Base-by-base conservation (phyloP, 1,284 basidiomycete species). In the Xerocomus nothofagi region DNA sequence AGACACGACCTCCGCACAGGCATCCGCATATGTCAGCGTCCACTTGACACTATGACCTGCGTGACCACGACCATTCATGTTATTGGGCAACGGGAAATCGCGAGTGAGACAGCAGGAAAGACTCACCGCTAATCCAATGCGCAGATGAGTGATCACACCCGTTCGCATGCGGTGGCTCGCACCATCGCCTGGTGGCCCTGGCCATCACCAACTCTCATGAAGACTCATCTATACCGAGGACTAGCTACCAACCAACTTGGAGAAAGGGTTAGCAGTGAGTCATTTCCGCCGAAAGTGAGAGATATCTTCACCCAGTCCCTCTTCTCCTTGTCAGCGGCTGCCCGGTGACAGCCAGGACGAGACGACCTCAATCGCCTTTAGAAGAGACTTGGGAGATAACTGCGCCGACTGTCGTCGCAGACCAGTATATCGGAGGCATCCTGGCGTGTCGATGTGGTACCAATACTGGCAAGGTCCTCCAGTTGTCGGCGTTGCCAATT, bases 31-130 rank as follows among this genome's bases (percentile, higher is more conserved):
- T 15, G 11, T 7, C 2, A n/a, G 15, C 8, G 17, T 17, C 4
- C 42, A 27, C 26, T 20, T 7, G 42, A 26, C 18, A 29, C 20
- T 15, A 21, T 24, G 15, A 21, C 24, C 15, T 5, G n/a, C 17
- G 23, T 2, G 20, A 11, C 10, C 29, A 32, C 1, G 20, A 8
- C 10, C 6, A 1, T 18, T 24, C 29, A 4, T 47, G n/a, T 6
- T n/a, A 33, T 49, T 49, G 47, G 47, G 26, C 14, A 15, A 49
- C 20, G n/a, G n/a, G n/a, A n/a, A n/a, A n/a, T n/a, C n/a, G n/a
- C n/a, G n/a, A n/a, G n/a, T n/a, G n/a, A n/a, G n/a, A n/a, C n/a
- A n/a, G n/a, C n/a, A n/a, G n/a, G n/a, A n/a, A 26, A 30, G 27
- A 39, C 27, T 23, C 14, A 2, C 33, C 11, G 33, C n/a, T n/a